Conservation (phyloP, 257 asterid genomes). For the Perilla frutescens region DNA sequence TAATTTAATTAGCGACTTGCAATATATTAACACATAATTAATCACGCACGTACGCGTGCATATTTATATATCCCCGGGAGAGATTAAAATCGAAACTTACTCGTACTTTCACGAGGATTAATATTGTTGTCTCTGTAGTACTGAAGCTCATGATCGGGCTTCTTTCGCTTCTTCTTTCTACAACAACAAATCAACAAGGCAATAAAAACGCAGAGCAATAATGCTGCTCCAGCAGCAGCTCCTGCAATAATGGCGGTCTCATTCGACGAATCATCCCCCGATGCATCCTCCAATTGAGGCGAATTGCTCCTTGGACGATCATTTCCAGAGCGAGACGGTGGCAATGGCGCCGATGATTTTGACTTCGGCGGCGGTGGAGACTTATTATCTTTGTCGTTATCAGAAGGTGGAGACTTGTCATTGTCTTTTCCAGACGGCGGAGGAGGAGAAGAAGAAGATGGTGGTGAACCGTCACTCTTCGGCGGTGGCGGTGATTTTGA, state of each 20-base stretch:
- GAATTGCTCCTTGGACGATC: neutral
- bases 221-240: slow-evolving; percentile 62
- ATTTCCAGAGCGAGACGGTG: slow-evolving; percentile 42
- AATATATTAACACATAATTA: too few species aligned
- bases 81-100: slow-evolving; percentile 34
- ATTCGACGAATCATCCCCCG: slow-evolving; percentile 33
- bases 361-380: slow-evolving; percentile 42
- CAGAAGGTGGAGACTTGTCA: slow-evolving; percentile 34
- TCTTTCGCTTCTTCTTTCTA: slow-evolving; percentile 57
- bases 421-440: slow-evolving; percentile 12
- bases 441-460: slow-evolving; percentile 46
- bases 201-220: slow-evolving; percentile 54
- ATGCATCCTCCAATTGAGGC: slow-evolving; percentile 22
- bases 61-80: too few species aligned
- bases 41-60: too few species aligned
- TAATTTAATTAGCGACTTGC: too few species aligned
- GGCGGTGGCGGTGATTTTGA: slow-evolving; percentile 34
- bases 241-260: slow-evolving; percentile 54
- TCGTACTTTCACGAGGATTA: slow-evolving; percentile 47
- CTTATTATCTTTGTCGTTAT: neutral
- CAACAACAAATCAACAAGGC: slow-evolving; percentile 47
- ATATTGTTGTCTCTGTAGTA: slow-evolving; percentile 55
- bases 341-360: slow-evolving; percentile 23
- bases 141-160: slow-evolving; percentile 50
- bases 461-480: slow-evolving; percentile 20